phyloP scores from a whole-genome alignment of 768 basidiomycete species.

The Termitomyces sp. region DNA sequence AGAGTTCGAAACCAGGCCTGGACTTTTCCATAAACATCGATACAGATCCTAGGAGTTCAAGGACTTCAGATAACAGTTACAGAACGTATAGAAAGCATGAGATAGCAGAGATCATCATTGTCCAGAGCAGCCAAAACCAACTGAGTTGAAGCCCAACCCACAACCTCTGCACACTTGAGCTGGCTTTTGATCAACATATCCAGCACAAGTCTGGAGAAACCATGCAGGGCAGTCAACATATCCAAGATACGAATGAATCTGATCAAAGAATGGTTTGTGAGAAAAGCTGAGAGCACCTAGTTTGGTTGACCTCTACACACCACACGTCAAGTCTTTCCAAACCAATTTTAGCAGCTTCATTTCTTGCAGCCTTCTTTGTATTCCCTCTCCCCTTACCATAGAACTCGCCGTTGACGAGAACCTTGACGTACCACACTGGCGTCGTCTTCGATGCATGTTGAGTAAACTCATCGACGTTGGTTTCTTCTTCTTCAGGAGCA shows the following conservation, averaged over 20 bases:
- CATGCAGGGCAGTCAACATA: constrained; percentile 31
- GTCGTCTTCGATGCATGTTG: constrained; percentile 56
- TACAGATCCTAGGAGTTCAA: neutral
- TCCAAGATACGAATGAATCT: neutral
- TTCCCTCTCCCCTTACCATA: constrained; percentile 64
- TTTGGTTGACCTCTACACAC: constrained; percentile 27
- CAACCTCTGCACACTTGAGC: constrained; percentile 63
- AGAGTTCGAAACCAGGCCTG: neutral
- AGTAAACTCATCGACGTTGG: constrained; percentile 21
- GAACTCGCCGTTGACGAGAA: constrained; percentile 56
- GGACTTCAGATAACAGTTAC: neutral
- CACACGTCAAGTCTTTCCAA: constrained; percentile 57
- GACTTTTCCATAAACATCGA: neutral
- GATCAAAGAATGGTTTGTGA: neutral
- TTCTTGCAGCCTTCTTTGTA: constrained; percentile 78
- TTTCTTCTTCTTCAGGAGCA: constrained; percentile 15
- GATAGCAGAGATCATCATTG: neutral
- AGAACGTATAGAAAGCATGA: neutral
- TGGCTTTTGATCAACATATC: constrained; percentile 35
- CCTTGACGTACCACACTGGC: constrained; percentile 71
- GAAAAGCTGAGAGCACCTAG: neutral
- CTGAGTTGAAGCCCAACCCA: constrained; percentile 29
- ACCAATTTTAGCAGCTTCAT: constrained; percentile 79
- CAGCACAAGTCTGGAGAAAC: constrained; percentile 58
- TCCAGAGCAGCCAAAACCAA: neutral